phyloP scores from a whole-genome alignment of 2,329 filamentous ascomycete species.

The Torrubiella hemipterigena region DNA sequence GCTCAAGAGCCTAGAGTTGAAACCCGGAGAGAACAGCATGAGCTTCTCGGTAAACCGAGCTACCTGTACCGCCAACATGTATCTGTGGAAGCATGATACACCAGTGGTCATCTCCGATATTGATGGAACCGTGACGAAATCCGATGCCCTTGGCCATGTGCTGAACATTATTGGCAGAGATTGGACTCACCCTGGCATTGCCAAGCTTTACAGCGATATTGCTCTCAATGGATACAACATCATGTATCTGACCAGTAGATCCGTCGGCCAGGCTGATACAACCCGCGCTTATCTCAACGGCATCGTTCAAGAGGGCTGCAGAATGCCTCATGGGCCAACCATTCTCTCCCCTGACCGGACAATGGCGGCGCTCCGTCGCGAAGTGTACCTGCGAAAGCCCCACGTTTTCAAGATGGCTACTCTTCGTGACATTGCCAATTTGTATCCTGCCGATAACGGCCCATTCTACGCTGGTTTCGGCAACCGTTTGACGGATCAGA shows the following conservation, averaged over 20 bases:
- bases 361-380: constrained; percentile 81
- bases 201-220: constrained; percentile 95
- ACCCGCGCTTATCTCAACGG: constrained; percentile 84
- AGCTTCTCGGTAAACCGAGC: constrained; percentile 94
- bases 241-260: constrained; percentile 91
- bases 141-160: constrained; percentile 86
- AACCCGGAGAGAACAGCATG: constrained; percentile 81
- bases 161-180: constrained; percentile 94
- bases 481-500: constrained; percentile 88
- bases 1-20: constrained; percentile 72
- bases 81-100: constrained; percentile 80
- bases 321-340: constrained; percentile 77
- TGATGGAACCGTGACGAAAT: constrained; percentile 97
- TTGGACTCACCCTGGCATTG: constrained; percentile 94
- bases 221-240: constrained; percentile 95
- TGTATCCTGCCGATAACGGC: constrained; percentile 65
- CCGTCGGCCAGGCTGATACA: constrained; percentile 83
- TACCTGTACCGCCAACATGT: constrained; percentile 86
- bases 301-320: constrained; percentile 77
- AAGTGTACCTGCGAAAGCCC: constrained; percentile 90
- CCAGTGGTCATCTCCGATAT: constrained; percentile 98
- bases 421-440: constrained; percentile 78
- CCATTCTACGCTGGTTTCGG: constrained; percentile 97
- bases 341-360: constrained; percentile 93
- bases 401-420: constrained; percentile 99